A percentile compares a stretch with the other conserved stretches of the same genome.
Evolutionary conservation across 805 yeast species (phyloP).

Genomic region (Jamesozyma gamospora): DNA sequence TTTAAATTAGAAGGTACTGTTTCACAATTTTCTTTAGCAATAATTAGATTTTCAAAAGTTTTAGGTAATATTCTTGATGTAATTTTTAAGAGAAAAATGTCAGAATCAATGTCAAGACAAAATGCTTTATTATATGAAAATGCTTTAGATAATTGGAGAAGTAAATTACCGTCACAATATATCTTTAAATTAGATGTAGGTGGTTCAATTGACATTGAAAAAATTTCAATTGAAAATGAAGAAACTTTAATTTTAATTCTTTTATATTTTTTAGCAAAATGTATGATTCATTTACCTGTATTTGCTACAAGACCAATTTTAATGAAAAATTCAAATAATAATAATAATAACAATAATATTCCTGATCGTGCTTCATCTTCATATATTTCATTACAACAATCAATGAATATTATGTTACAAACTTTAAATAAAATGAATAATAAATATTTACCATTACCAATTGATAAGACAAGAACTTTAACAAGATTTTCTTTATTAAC

Average conservation of each 20-base stretch:
- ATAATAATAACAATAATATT: constrained; percentile 4
- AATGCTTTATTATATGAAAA: constrained; percentile 42
- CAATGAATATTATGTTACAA: constrained; percentile 50
- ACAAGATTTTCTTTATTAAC: constrained; percentile 55
- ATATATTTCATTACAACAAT: constrained; percentile 58
- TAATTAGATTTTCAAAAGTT: constrained; percentile 62
- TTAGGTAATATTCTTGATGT: constrained; percentile 65
- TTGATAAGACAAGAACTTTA: constrained; percentile 51
- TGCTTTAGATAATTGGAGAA: constrained; percentile 68
- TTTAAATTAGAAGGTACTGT: constrained; percentile 61
- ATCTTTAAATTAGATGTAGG: constrained; percentile 56
- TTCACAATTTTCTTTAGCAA: constrained; percentile 47
- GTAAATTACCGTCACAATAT: constrained; percentile 52
- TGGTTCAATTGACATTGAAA: constrained; percentile 31
- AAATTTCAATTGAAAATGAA: constrained; percentile 17
- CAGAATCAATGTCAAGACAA: constrained; percentile 20
- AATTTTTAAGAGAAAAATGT: constrained; percentile 48
- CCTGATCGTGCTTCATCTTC: constrained; percentile 40
- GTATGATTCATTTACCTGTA: constrained; percentile 56
- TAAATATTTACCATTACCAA: constrained; percentile 49
- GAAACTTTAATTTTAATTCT: constrained; percentile 46
- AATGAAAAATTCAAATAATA: constrained; percentile 9
- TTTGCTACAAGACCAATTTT: constrained; percentile 35
- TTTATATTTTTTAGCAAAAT: constrained; percentile 51
- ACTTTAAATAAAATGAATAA: constrained; percentile 37